phyloP scores from a whole-genome alignment of 345 rosid genomes.

The Salix arbutifolia region DNA sequence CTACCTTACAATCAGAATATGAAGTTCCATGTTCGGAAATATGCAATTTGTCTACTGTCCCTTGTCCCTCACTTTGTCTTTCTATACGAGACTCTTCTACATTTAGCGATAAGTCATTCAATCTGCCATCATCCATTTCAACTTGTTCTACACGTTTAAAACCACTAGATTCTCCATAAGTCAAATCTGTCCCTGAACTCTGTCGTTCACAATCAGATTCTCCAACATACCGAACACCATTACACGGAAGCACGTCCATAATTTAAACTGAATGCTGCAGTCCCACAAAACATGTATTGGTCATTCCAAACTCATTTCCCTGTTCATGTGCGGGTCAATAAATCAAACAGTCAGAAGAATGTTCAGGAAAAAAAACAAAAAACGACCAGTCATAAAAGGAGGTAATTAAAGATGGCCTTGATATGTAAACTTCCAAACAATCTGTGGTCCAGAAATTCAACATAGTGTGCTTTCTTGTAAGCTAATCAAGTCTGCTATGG shows the following conservation, averaged over 20 bases:
- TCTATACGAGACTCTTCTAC: conserved; percentile 31
- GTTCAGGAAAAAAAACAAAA: not conserved
- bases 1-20: conserved; percentile 39
- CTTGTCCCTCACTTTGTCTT: conserved; percentile 32
- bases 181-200: conserved; percentile 28
- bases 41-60: conserved; percentile 28
- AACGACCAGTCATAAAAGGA: not conserved
- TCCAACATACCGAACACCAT: conserved; percentile 45
- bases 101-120: conserved; percentile 32
- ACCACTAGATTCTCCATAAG: conserved; percentile 32
- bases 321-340: conserved; percentile 23
- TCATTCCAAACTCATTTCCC: conserved; percentile 19
- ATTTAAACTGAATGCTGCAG: conserved; percentile 21
- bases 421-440: not conserved
- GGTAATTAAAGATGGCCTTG: not conserved
- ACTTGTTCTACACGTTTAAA: conserved; percentile 35
- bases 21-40: conserved; percentile 43
- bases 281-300: conserved; percentile 6
- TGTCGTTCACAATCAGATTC: conserved; percentile 43
- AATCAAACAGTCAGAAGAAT: conserved; percentile 13
- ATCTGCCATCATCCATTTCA: conserved; percentile 31
- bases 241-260: conserved; percentile 59
- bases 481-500: not conserved
- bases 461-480: not conserved
- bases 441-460: not conserved